Percentiles rank a stretch among this genome's conserved stretches.
Evolutionary conservation across 306 rosid species (phyloP).

Genomic region (Trifolium subterraneum): DNA sequence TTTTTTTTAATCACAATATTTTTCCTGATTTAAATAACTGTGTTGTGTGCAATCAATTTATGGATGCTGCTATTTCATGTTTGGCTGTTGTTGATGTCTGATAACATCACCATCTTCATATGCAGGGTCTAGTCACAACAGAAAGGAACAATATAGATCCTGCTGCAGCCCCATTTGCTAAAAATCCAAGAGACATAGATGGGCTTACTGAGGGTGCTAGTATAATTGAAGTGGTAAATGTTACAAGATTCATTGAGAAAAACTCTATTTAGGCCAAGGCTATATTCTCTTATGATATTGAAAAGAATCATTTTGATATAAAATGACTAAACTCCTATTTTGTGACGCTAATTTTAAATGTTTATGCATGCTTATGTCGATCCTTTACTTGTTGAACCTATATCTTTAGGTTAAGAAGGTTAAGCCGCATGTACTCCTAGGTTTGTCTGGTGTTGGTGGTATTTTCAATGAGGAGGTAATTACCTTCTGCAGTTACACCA

Average conservation of each 20-base stretch:
- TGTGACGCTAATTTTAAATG: slow-evolving; percentile 32
- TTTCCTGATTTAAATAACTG: slow-evolving; percentile 30
- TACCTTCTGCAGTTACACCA: slow-evolving; percentile 35
- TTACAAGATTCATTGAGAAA: slow-evolving; percentile 36
- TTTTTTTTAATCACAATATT: slow-evolving; percentile 5
- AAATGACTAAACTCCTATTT: slow-evolving; percentile 17
- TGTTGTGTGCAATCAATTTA: slow-evolving; percentile 29
- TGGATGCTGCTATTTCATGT: slow-evolving; percentile 27
- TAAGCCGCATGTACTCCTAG: slow-evolving; percentile 93
- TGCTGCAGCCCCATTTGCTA: slow-evolving; percentile 92
- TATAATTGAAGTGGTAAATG: slow-evolving; percentile 91
- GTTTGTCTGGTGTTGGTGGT: slow-evolving; percentile 99
- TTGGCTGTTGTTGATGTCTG: slow-evolving; percentile 22
- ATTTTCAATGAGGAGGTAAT: slow-evolving; percentile 88
- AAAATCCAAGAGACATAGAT: slow-evolving; percentile 66
- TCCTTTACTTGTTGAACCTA: slow-evolving; percentile 38
- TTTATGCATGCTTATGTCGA: slow-evolving; percentile 5
- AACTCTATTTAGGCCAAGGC: slow-evolving; percentile 13
- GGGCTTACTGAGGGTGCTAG: slow-evolving; percentile 91
- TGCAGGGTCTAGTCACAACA: slow-evolving; percentile 93
- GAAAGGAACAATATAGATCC: slow-evolving; percentile 82
- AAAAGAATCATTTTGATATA: slow-evolving; percentile 33
- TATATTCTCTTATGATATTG: slow-evolving; percentile 18
- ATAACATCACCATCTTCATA: slow-evolving; percentile 28
- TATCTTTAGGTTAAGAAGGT: slow-evolving; percentile 80